Conservation (phyloP, 2,329 filamentous ascomycete species). For the Juglanconis sp. region DNA sequence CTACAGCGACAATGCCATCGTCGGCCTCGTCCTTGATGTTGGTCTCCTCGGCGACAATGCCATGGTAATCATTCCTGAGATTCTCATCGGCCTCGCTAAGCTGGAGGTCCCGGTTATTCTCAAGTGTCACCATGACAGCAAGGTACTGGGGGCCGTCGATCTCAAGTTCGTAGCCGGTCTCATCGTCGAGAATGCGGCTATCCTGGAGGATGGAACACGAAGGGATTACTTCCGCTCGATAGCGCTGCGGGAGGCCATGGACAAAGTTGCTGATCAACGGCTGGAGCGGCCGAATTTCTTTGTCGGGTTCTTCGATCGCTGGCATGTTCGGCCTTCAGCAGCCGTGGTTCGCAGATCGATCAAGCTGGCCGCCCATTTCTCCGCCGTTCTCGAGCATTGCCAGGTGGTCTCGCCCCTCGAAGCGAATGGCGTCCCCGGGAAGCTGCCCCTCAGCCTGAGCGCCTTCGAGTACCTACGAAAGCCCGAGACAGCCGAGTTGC, state of each 20-base stretch:
- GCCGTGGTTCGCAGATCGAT: conserved; percentile 32
- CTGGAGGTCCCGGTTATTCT: conserved; percentile 21
- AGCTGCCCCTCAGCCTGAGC: conserved; percentile 25
- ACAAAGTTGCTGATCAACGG: conserved; percentile 28
- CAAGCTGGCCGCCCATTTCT: conserved; percentile 35
- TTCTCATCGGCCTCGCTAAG: conserved; percentile 16
- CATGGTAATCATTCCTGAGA: conserved; percentile 1
- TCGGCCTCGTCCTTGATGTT: conserved; percentile 18
- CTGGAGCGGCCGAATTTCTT: conserved; percentile 32
- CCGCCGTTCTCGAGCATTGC: conserved; percentile 31
- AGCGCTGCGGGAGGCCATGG: conserved; percentile 31
- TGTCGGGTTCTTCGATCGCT: conserved; percentile 34
- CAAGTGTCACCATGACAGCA: conserved; percentile 22
- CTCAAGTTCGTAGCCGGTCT: conserved; percentile 33
- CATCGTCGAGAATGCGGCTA: conserved; percentile 40
- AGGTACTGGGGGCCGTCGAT: conserved; percentile 23
- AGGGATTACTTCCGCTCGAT: conserved; percentile 41
- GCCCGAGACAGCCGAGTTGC: conserved; percentile 29
- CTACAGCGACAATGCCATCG: conserved; percentile 16
- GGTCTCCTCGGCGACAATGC: conserved; percentile 3
- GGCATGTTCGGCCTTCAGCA: conserved; percentile 30
- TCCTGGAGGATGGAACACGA: conserved; percentile 36
- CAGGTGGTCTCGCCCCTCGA: conserved; percentile 17
- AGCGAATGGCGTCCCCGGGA: background rate
- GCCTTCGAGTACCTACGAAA: conserved; percentile 35